A percentile compares a stretch with the other conserved stretches of the same genome.
Conservation (phyloP, 192 early-diverging fungal genomes). For the Coemansia sp. region DNA sequence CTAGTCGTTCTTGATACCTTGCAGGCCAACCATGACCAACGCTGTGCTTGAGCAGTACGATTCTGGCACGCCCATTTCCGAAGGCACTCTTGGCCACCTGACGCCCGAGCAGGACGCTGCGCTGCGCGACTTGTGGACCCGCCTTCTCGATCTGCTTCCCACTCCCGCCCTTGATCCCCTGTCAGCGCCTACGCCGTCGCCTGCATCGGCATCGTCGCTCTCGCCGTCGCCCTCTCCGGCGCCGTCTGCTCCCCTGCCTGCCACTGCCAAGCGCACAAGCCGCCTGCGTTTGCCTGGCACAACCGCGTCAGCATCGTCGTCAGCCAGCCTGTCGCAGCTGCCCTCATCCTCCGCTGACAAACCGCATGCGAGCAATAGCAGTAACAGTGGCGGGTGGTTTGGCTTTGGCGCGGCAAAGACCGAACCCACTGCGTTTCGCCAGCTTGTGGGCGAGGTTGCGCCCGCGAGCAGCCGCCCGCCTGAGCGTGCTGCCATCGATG, state of each 20-base stretch:
- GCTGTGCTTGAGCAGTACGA: constrained; percentile 41
- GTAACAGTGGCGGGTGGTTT: constrained; percentile 23
- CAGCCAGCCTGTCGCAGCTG: no score
- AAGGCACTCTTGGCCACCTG: constrained; percentile 51
- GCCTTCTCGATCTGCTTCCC: constrained; percentile 38
- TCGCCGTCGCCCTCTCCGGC: neutral
- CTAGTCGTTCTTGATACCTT: no score
- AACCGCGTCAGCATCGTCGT: constrained; percentile 4
- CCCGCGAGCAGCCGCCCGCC: constrained; percentile 19
- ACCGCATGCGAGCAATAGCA: neutral
- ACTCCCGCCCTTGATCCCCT: constrained; percentile 7
- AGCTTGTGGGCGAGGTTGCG: constrained; percentile 27
- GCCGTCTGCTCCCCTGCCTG: neutral
- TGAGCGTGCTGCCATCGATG: neutral
- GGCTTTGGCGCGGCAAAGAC: constrained; percentile 24
- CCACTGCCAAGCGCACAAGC: constrained; percentile 14
- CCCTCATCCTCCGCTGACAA: neutral
- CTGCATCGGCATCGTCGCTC: neutral
- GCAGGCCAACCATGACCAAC: constrained; percentile 20
- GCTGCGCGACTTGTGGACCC: constrained; percentile 54
- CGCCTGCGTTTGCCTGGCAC: constrained; percentile 1
- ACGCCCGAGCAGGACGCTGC: constrained; percentile 38
- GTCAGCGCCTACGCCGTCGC: neutral
- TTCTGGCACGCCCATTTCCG: constrained; percentile 29
- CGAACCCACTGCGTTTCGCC: constrained; percentile 14